Evolutionary conservation across 2,329 filamentous ascomycete species (phyloP).

Genomic region (Cytospora mali): DNA sequence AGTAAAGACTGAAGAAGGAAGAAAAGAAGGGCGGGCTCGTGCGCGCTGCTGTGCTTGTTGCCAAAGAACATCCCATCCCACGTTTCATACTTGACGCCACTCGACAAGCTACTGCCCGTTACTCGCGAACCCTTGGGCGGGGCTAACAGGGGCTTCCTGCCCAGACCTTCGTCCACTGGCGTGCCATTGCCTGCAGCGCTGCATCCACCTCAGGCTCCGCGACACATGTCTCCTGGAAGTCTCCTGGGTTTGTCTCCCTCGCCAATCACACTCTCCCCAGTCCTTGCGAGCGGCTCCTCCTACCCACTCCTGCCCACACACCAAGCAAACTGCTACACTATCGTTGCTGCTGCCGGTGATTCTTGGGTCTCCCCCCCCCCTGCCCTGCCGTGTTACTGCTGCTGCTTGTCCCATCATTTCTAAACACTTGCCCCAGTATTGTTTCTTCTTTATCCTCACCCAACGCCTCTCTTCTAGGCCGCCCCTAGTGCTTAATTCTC

Average conservation of each 20-base stretch:
- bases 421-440: constrained; percentile 6
- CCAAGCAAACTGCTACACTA: constrained; percentile 7
- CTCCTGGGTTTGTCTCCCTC: neutral
- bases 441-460: constrained; percentile 3
- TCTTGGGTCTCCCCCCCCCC: constrained; percentile 8
- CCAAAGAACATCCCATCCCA: constrained; percentile 11
- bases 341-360: constrained; percentile 7
- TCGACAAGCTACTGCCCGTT: constrained; percentile 22
- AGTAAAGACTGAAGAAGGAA: neutral
- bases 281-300: neutral
- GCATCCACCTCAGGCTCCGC: constrained; percentile 11
- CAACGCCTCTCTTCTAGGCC: constrained; percentile 6
- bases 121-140: constrained; percentile 2
- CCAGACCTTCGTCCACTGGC: neutral
- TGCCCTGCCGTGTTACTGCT: neutral
- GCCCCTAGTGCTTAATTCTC: neutral
- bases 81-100: constrained; percentile 22
- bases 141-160: neutral
- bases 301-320: neutral
- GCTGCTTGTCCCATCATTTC: neutral
- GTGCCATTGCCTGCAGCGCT: constrained; percentile 4
- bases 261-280: neutral
- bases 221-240: neutral
- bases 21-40: constrained; percentile 11
- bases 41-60: neutral